These are phyloP conservation scores for Thraustotheca clavata DNA, from an alignment of 352 stramenopile genomes.

Conservation along the genomic window DNA sequence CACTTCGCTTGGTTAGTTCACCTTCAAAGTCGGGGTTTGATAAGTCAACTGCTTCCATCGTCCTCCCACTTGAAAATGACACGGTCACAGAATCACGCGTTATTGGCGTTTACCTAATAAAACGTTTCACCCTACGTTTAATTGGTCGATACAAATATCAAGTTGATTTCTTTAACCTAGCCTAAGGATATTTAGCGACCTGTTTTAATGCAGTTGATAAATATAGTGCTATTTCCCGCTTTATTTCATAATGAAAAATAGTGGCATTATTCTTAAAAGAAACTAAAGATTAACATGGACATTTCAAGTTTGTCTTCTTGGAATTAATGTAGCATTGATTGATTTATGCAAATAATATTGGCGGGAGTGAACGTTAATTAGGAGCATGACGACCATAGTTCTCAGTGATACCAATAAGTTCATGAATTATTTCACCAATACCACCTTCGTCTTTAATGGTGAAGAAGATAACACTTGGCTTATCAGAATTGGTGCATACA, in stretches of 20 bases:
- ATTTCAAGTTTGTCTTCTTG: not conserved
- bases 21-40: constrained; percentile 81
- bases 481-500: constrained; percentile 7
- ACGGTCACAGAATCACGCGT: not conserved
- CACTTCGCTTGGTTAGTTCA: constrained; percentile 85
- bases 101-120: no score
- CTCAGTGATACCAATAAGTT: not conserved
- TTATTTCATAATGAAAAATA: no score
- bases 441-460: not conserved
- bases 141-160: no score
- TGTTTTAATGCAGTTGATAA: no score
- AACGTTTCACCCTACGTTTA: no score
- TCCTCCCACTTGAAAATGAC: not conserved
- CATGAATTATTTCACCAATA: not conserved
- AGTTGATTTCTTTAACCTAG: no score
- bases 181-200: no score
- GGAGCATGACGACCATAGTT: not conserved
- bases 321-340: not conserved
- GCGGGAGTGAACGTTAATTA: not conserved
- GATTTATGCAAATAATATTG: not conserved
- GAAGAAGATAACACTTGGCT: constrained; percentile 13
- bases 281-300: no score
- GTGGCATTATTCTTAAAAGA: no score
- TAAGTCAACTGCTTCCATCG: constrained; percentile 37
- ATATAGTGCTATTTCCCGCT: no score